A percentile compares a stretch with the other conserved stretches of the same genome.
These are phyloP conservation scores for Coelastrella sp. DNA, from an alignment of 139 green algal species.

Conservation along the genomic window DNA sequence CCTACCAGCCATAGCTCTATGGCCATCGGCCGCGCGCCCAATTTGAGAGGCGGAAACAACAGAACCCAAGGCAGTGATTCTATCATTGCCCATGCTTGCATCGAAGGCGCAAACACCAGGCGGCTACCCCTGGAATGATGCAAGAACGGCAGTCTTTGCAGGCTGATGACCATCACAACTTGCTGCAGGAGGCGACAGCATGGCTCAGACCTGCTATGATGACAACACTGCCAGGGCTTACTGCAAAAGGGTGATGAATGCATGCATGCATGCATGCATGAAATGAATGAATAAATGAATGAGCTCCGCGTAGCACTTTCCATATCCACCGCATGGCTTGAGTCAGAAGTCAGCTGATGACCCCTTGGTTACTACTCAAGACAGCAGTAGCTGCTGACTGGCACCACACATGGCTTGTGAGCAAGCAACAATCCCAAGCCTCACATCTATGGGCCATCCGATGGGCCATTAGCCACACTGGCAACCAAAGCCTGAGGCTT, in stretches of 20 bases:
- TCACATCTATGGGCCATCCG: not conserved
- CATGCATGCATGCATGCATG: no score
- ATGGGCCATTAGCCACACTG: no score
- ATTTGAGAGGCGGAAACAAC: no score
- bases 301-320: no score
- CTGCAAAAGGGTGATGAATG: not conserved
- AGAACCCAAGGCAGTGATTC: no score
- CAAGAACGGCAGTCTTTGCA: not conserved
- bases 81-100: no score
- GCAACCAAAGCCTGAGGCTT: not conserved
- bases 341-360: not conserved
- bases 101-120: no score
- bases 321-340: not conserved
- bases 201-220: not conserved
- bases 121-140: not conserved
- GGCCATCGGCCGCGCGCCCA: no score
- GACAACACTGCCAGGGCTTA: not conserved
- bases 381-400: not conserved
- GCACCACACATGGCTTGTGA: not conserved
- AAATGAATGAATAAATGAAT: no score
- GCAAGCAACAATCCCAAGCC: not conserved
- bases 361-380: not conserved
- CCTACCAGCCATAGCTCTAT: no score
- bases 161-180: not conserved
- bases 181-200: not conserved